These are phyloP conservation scores for Populus pruinosa DNA, from an alignment of 345 rosid genomes.

Conservation along the genomic window DNA sequence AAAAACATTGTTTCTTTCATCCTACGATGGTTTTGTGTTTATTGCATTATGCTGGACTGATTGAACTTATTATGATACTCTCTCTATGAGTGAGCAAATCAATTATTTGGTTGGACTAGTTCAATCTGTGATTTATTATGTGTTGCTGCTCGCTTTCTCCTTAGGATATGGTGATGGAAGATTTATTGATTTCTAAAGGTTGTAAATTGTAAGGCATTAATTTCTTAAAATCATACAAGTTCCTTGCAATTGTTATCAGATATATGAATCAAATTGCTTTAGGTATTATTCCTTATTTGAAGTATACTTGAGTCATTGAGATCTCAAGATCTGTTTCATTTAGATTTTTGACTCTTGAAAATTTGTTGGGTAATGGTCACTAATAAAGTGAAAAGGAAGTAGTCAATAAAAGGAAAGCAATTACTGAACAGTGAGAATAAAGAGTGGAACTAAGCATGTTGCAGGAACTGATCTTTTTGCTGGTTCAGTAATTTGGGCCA, in stretches of 20 bases:
- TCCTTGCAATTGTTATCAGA: background rate
- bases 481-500: background rate
- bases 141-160: background rate
- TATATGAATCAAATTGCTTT: background rate
- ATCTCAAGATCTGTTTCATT: background rate
- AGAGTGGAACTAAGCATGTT: background rate
- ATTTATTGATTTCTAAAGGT: background rate
- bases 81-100: background rate
- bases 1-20: background rate
- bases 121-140: background rate
- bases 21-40: background rate
- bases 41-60: background rate
- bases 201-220: background rate
- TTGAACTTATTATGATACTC: background rate
- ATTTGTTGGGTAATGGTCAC: background rate
- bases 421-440: background rate
- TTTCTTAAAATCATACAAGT: background rate
- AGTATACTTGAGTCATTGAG: slow-evolving; percentile 2
- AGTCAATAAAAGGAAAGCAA: background rate
- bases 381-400: background rate
- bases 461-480: background rate
- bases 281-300: background rate
- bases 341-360: background rate
- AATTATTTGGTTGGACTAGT: slow-evolving; percentile 1
- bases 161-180: background rate